Evolutionary conservation across 495 filamentous ascomycete genomes (phyloP), one percentile per base, ranked within the genome.

Genomic region (Ascobolus immersus): DNA sequence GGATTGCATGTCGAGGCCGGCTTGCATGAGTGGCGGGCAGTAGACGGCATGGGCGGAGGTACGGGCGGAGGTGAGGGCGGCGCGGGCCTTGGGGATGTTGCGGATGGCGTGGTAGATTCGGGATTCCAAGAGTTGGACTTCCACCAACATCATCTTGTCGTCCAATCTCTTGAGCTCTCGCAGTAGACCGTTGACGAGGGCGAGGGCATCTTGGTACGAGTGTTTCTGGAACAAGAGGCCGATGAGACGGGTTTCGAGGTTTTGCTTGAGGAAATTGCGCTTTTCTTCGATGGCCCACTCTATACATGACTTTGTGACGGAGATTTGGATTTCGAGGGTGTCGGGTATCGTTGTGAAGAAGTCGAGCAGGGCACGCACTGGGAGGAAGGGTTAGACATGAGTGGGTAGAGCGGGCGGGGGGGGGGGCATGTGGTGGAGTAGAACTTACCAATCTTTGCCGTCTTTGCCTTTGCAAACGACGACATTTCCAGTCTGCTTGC

Each of bases 381-480:
- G 32, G 18, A 13, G 8, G 12, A 30, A 20, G 7, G 17, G 29
- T 36, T 37, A 6, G 39, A 32, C 29, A 21, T 42, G 17, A 42
- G 32, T 28, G 19, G 21, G 8, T 11, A 4, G 12, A 13, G 13
- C 12, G 4, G 10, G 4, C 13, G 35, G 3, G 17, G 26, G 12
- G 18, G 17, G 13, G 9, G 20, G 12, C 23, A 26, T 30, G 18
- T 27, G 17, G 12, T 7, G 10, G n/a, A 21, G 9, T 17, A 14
- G 26, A 27, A 38, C 67, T 47, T 69, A 94, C 86, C 81, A 36
- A 99, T 61, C 58, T 99, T 99, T 25, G 86, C 77, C 14, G 86
- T 94, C 69, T 99, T 99, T 41, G 86, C 89, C 60, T 93, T 92
- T 38, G 86, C 84, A 51, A 94, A 94, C 41, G 77, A 80, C 32